Evolutionary conservation across 148 eudicot species (phyloP).

Genomic region (Rhododendron ovatum): DNA sequence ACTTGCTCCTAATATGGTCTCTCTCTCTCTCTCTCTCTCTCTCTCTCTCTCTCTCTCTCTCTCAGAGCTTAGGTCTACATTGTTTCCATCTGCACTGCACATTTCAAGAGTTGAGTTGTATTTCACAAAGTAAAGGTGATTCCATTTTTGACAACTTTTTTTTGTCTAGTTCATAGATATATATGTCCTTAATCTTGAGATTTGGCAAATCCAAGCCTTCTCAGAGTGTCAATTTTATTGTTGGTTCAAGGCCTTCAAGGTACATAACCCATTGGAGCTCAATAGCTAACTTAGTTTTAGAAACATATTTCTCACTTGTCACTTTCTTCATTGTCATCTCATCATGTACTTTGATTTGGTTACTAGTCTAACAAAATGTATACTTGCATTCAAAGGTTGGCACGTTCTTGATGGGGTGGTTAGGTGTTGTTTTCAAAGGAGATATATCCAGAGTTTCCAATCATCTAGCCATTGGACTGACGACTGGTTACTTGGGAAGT

Average conservation of each 20-base stretch:
- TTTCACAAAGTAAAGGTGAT: background rate
- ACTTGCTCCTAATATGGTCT: constrained; percentile 93
- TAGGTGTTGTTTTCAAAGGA: constrained; percentile 77
- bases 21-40: constrained; percentile 33
- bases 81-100: background rate
- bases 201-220: background rate
- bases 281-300: background rate
- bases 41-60: constrained; percentile 1
- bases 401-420: constrained; percentile 98
- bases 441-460: constrained; percentile 52
- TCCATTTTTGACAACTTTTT: background rate
- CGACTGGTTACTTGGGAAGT: constrained; percentile 95
- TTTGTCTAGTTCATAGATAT: background rate
- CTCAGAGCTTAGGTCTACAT: background rate
- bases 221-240: too few species aligned
- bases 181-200: background rate
- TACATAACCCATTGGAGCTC: background rate
- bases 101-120: background rate
- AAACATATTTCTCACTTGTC: background rate
- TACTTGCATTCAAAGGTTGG: constrained; percentile 48
- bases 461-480: constrained; percentile 64
- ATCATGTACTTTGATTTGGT: background rate
- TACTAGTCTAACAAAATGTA: background rate
- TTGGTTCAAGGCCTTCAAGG: background rate
- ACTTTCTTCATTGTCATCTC: background rate